phyloP scores from a whole-genome alignment of 2,329 filamentous ascomycete genomes.

The Diplocarpon mali region DNA sequence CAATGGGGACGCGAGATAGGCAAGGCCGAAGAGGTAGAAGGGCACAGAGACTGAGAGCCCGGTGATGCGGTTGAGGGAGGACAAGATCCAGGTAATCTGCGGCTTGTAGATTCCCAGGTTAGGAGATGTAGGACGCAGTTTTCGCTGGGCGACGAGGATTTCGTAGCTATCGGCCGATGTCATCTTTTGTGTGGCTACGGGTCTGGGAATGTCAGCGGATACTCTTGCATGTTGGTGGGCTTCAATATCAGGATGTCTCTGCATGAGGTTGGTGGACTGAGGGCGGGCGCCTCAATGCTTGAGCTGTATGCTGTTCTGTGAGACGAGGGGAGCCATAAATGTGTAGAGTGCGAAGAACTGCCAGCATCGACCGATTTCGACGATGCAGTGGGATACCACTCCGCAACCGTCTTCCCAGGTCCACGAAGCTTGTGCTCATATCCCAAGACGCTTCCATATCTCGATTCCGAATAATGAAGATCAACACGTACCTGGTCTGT shows the following conservation, averaged over 20 bases:
- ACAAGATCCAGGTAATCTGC: constrained; percentile 59
- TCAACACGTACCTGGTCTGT: constrained; percentile 35
- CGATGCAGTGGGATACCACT: no score
- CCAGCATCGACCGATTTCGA: no score
- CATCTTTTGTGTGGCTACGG: constrained; percentile 36
- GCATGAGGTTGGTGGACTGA: no score
- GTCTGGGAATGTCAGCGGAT: constrained; percentile 27
- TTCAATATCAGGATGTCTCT: no score
- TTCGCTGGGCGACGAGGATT: constrained; percentile 58
- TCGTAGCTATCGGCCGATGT: constrained; percentile 33
- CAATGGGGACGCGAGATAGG: constrained; percentile 53
- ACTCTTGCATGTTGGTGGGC: constrained; percentile 8
- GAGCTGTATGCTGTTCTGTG: no score
- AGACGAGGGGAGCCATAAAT: no score
- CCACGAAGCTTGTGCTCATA: no score
- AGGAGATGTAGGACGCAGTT: constrained; percentile 55
- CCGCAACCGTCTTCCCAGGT: no score
- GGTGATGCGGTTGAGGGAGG: constrained; percentile 52
- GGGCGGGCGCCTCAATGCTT: no score
- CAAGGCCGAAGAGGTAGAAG: constrained; percentile 56
- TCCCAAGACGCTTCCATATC: neutral
- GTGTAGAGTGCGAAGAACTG: no score
- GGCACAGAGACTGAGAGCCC: constrained; percentile 47
- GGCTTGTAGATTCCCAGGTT: constrained; percentile 61
- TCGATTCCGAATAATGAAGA: neutral